A percentile compares a stretch with the other conserved stretches of the same genome.
phyloP scores from a whole-genome alignment of 768 basidiomycete species.

The Boletus coccyginus region DNA sequence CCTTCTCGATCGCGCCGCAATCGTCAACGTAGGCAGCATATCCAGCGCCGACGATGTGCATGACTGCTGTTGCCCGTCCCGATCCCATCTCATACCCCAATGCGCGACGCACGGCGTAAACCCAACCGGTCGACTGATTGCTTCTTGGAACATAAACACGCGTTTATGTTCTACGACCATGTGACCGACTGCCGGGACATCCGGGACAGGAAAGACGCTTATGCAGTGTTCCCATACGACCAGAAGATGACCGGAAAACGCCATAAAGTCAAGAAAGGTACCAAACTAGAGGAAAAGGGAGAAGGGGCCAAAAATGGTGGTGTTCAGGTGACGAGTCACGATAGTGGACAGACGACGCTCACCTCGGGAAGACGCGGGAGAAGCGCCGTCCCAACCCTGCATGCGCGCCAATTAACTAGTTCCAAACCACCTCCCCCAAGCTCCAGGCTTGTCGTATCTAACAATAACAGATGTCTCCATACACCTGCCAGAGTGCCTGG shows the following conservation, averaged over 20 bases:
- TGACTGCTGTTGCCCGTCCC: neutral
- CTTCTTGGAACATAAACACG: conserved; percentile 28
- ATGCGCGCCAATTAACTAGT: conserved; percentile 27
- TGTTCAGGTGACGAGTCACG: neutral
- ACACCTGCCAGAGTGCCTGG: conserved; percentile 24
- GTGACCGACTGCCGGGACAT: conserved; percentile 20
- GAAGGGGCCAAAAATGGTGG: neutral
- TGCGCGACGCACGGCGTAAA: conserved; percentile 24
- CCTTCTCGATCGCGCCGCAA: conserved; percentile 21
- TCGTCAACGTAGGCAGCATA: conserved; percentile 21
- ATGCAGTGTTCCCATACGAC: conserved; percentile 28
- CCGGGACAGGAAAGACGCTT: conserved; percentile 26
- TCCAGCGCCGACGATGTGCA: neutral
- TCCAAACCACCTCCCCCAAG: conserved; percentile 22
- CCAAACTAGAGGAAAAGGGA: conserved; percentile 18
- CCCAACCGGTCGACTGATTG: conserved; percentile 20
- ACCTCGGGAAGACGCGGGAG: conserved; percentile 23
- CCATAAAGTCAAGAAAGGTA: conserved; percentile 22
- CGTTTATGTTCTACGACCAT: conserved; percentile 19
- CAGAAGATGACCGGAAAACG: conserved; percentile 22
- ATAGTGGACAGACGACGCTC: neutral
- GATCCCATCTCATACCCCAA: neutral
- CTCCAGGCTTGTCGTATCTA: conserved; percentile 24
- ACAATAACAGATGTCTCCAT: conserved; percentile 21
- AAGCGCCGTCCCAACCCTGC: conserved; percentile 23